These are phyloP conservation scores for Tylopilus rubrobrunneus DNA, from an alignment of 768 basidiomycete genomes.

Conservation along the genomic window DNA sequence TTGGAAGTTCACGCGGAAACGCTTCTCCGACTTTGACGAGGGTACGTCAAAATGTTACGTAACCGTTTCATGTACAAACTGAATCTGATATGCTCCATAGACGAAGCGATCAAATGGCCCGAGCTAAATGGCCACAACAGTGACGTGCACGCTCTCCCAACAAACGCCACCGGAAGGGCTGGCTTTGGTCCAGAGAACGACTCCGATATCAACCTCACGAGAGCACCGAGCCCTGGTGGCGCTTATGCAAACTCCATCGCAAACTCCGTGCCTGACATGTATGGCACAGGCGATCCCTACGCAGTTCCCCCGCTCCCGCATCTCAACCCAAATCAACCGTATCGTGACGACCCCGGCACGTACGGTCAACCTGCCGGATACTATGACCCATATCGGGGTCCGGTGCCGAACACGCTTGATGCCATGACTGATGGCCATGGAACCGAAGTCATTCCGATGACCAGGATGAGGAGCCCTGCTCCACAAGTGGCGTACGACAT, in stretches of 20 bases:
- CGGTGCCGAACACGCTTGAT: constrained; percentile 64
- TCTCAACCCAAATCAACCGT: constrained; percentile 72
- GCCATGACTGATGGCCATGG: constrained; percentile 26
- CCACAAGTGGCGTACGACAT: constrained; percentile 39
- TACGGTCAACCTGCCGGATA: constrained; percentile 41
- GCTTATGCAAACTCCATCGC: constrained; percentile 45
- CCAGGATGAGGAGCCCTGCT: constrained; percentile 39
- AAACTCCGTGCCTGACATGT: constrained; percentile 41
- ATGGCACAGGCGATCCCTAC: constrained; percentile 57
- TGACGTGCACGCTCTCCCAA: constrained; percentile 63
- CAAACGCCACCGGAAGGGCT: constrained; percentile 62
- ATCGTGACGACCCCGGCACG: constrained; percentile 63
- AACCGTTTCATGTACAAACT: constrained; percentile 5
- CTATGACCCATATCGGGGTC: constrained; percentile 80
- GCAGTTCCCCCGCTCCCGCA: constrained; percentile 81
- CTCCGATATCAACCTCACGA: constrained; percentile 54
- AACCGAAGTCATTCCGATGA: constrained; percentile 73
- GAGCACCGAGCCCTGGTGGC: constrained; percentile 42
- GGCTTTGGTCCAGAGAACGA: constrained; percentile 62
- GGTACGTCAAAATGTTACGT: constrained; percentile 47
- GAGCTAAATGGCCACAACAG: constrained; percentile 67
- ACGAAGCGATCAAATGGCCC: constrained; percentile 89
- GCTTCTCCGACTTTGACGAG: constrained; percentile 71
- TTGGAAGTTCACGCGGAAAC: constrained; percentile 86
- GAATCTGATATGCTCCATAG: constrained; percentile 32